Evolutionary conservation across 2,329 filamentous ascomycete species (phyloP).

Genomic region (Amauroascus verrucosus): DNA sequence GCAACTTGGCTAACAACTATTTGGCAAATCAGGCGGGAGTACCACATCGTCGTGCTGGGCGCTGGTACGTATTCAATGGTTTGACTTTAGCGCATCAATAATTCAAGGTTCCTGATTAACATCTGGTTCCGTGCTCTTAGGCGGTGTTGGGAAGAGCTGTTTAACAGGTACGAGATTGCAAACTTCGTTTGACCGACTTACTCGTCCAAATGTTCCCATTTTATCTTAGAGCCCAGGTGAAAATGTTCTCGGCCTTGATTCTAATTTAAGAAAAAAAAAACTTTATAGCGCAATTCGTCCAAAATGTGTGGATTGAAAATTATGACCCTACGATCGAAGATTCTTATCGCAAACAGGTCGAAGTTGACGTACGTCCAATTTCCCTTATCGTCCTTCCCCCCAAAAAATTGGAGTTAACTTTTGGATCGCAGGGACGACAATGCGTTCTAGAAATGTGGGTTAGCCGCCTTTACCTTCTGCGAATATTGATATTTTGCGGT

Average conservation of each 20-base stretch:
- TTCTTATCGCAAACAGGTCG: conserved; percentile 77
- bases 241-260: not conserved
- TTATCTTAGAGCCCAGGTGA: not conserved
- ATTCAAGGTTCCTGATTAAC: conserved; percentile 17
- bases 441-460: conserved; percentile 79
- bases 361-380: conserved; percentile 64
- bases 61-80: conserved; percentile 47
- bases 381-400: conserved; percentile 2
- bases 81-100: not conserved
- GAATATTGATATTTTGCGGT: not conserved
- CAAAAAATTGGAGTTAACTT: conserved; percentile 1
- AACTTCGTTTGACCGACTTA: not conserved
- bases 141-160: conserved; percentile 87
- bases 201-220: not conserved
- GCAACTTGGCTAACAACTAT: conserved; percentile 12
- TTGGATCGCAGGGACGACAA: conserved; percentile 61
- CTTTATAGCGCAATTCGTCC: conserved; percentile 70
- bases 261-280: not conserved
- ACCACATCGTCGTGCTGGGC: conserved; percentile 72
- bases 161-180: conserved; percentile 59
- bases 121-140: conserved; percentile 35
- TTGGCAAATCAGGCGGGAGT: conserved; percentile 49
- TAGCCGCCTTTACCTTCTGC: conserved; percentile 15
- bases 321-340: conserved; percentile 85
- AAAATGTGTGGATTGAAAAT: conserved; percentile 88